Evolutionary conservation across 2,329 filamentous ascomycete species (phyloP).

Genomic region (Aureobasidium sp.): DNA sequence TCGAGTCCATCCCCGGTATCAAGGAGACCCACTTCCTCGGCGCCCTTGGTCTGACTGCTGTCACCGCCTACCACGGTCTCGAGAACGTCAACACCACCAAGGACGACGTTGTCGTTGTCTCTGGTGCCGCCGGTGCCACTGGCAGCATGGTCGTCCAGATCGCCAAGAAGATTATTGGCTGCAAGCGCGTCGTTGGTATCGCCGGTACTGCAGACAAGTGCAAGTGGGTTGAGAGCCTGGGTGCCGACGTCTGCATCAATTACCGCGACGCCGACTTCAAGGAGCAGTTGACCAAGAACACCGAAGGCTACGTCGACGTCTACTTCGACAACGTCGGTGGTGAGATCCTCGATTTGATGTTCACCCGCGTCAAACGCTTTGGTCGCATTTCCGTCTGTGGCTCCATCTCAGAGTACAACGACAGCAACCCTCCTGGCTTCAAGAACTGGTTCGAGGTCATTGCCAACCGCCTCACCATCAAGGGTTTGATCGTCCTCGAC

Average conservation of each 20-base stretch:
- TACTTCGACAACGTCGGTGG: constrained; percentile 70
- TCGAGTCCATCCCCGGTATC: constrained; percentile 25
- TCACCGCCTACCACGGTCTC: constrained; percentile 42
- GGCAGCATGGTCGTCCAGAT: constrained; percentile 45
- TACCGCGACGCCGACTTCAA: constrained; percentile 43
- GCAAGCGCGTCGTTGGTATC: constrained; percentile 42
- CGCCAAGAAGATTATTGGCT: constrained; percentile 38
- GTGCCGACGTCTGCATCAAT: constrained; percentile 47
- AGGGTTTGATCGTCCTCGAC: constrained; percentile 28
- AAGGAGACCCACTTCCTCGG: constrained; percentile 38
- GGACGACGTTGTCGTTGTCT: constrained; percentile 39
- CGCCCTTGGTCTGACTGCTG: constrained; percentile 33
- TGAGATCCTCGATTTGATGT: constrained; percentile 58
- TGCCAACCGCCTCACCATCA: constrained; percentile 24
- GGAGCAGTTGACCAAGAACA: constrained; percentile 37
- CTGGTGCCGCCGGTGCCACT: constrained; percentile 40
- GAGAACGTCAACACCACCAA: constrained; percentile 30
- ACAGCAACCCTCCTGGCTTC: constrained; percentile 26
- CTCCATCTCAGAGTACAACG: constrained; percentile 61
- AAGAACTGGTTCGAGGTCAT: constrained; percentile 31
- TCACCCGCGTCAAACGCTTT: constrained; percentile 52
- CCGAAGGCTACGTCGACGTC: constrained; percentile 49
- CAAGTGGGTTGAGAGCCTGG: constrained; percentile 40
- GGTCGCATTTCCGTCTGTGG: constrained; percentile 63
- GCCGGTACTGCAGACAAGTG: constrained; percentile 46